phyloP scores from a whole-genome alignment of 495 filamentous ascomycete genomes.

The Pyrenula massariospora region DNA sequence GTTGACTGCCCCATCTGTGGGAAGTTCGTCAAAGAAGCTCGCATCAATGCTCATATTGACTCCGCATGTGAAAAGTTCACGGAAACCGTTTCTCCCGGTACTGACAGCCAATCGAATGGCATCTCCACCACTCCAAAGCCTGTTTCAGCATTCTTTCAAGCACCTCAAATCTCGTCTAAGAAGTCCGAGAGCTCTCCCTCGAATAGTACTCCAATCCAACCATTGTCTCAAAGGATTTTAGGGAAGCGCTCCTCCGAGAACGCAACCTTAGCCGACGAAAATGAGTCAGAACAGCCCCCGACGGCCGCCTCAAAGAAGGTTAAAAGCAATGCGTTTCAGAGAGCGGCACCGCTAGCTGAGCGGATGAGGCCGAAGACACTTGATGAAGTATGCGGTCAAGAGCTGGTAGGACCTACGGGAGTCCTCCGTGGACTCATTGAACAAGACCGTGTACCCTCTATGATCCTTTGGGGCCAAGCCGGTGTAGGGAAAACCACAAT shows the following conservation, averaged over 20 bases:
- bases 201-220: slow-evolving; percentile 10
- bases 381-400: slow-evolving; percentile 83
- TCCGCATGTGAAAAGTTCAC: slow-evolving; percentile 60
- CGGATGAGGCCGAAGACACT: slow-evolving; percentile 80
- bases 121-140: slow-evolving; percentile 10
- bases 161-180: slow-evolving; percentile 15
- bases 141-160: slow-evolving; percentile 9
- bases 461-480: slow-evolving; percentile 89
- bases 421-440: slow-evolving; percentile 86
- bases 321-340: slow-evolving; percentile 36
- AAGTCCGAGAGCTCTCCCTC: slow-evolving; percentile 24
- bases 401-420: slow-evolving; percentile 73
- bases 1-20: slow-evolving; percentile 83
- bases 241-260: not conserved
- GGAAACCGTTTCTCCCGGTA: slow-evolving; percentile 11
- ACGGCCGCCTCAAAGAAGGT: slow-evolving; percentile 31
- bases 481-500: slow-evolving; percentile 97
- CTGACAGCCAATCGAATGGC: not conserved
- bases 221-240: not conserved
- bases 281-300: not conserved
- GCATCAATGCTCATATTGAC: slow-evolving; percentile 91
- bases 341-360: slow-evolving; percentile 77
- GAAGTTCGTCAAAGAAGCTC: slow-evolving; percentile 56
- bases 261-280: not conserved
- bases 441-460: slow-evolving; percentile 73